Evolutionary conservation across 768 basidiomycete species (phyloP).

Genomic region (Leccinum sublutescens): DNA sequence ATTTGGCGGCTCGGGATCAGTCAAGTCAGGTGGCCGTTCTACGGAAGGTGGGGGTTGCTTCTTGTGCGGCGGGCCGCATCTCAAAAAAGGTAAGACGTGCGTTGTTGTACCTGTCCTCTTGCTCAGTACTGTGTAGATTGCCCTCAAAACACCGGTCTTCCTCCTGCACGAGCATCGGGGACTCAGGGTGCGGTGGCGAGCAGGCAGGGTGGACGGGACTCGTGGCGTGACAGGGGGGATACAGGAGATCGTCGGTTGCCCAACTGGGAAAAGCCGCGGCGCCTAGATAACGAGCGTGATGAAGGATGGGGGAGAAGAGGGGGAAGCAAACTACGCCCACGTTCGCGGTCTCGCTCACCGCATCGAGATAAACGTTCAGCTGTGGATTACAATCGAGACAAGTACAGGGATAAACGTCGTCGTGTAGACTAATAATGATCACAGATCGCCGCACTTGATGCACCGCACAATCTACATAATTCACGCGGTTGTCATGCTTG

Average conservation of each 20-base stretch:
- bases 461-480: neutral
- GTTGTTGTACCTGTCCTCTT: neutral
- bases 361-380: constrained; percentile 23
- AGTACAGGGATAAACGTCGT: constrained; percentile 51
- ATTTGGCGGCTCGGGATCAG: constrained; percentile 57
- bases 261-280: constrained; percentile 24
- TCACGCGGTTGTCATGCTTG: neutral
- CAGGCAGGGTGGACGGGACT: constrained; percentile 33
- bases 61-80: constrained; percentile 89
- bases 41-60: constrained; percentile 77
- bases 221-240: constrained; percentile 38
- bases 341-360: constrained; percentile 36
- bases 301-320: constrained; percentile 19
- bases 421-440: constrained; percentile 48
- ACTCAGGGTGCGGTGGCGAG: constrained; percentile 34
- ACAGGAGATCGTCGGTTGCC: constrained; percentile 24
- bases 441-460: constrained; percentile 14
- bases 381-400: constrained; percentile 34
- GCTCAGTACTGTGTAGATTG: constrained; percentile 39
- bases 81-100: constrained; percentile 70
- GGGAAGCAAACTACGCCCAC: constrained; percentile 22
- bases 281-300: constrained; percentile 23
- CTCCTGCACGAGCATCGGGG: constrained; percentile 32
- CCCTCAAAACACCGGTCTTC: constrained; percentile 48
- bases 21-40: constrained; percentile 55